Percentiles rank a stretch among this genome's conserved stretches.
Evolutionary conservation across 257 asterid species (phyloP).

Genomic region (Avicennia marina): DNA sequence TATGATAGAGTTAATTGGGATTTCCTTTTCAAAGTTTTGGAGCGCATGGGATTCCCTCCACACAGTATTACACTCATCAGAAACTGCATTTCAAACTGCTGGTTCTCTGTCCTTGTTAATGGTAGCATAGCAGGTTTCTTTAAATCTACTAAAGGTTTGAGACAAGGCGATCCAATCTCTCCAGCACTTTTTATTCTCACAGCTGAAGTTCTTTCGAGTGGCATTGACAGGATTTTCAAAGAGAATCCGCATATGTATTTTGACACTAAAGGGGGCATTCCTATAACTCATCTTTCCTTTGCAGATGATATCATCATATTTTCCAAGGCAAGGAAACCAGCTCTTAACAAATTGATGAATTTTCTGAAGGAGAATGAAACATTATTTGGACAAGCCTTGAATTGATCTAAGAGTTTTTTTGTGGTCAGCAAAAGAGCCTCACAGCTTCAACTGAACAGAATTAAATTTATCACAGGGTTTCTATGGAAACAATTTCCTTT

Average conservation of each 20-base stretch:
- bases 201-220: not conserved
- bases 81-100: not conserved
- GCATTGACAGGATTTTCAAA: no score
- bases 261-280: not conserved
- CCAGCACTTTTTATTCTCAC: not conserved
- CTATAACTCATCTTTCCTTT: not conserved
- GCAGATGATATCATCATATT: not conserved
- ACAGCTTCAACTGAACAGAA: no score
- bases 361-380: no score
- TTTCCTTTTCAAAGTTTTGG: not conserved
- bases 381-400: not conserved
- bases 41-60: not conserved
- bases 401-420: no score
- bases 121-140: not conserved
- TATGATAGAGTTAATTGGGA: not conserved
- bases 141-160: not conserved
- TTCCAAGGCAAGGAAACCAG: not conserved
- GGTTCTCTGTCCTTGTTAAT: not conserved
- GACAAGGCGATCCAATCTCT: not conserved
- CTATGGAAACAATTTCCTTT: not conserved
- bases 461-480: no score
- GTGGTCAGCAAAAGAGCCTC: not conserved
- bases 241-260: not conserved
- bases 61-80: no score
- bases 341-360: not conserved